These are phyloP conservation scores for Suillus cothurnatus DNA, from an alignment of 768 basidiomycete species.

Conservation along the genomic window DNA sequence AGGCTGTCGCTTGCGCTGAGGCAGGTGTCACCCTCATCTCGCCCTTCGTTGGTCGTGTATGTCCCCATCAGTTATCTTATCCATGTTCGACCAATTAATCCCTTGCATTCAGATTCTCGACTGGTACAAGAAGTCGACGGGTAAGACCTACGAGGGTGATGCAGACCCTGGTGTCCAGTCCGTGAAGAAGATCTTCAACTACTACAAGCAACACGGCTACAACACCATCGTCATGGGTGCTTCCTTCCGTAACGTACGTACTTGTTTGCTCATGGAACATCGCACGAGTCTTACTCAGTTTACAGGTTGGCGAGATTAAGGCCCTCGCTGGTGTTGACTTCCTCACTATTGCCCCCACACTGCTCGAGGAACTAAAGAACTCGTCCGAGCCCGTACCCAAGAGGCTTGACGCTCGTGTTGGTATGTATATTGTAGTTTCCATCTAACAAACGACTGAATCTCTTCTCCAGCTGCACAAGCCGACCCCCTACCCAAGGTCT, in stretches of 20 bases:
- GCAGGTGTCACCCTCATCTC: slow-evolving; percentile 98
- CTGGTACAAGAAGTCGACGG: slow-evolving; percentile 95
- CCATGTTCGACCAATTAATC: slow-evolving; percentile 13
- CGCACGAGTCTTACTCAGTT: slow-evolving; percentile 9
- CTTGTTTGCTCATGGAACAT: slow-evolving; percentile 7
- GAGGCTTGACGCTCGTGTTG: slow-evolving; percentile 70
- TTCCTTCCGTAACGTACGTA: slow-evolving; percentile 94
- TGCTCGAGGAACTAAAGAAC: slow-evolving; percentile 92
- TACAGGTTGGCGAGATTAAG: slow-evolving; percentile 87
- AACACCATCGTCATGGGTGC: slow-evolving; percentile 99
- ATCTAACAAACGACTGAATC: background rate
- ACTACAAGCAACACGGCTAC: slow-evolving; percentile 98
- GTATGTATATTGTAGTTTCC: slow-evolving; percentile 23
- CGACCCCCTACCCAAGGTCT: slow-evolving; percentile 73
- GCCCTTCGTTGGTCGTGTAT: slow-evolving; percentile 96
- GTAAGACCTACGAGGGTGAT: slow-evolving; percentile 86
- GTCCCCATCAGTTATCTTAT: slow-evolving; percentile 32
- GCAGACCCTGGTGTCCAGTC: slow-evolving; percentile 95
- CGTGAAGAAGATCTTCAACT: slow-evolving; percentile 97
- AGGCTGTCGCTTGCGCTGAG: slow-evolving; percentile 99
- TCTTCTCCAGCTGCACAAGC: slow-evolving; percentile 47
- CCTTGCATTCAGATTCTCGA: slow-evolving; percentile 77
- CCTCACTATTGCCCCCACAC: slow-evolving; percentile 89
- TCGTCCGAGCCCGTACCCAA: slow-evolving; percentile 78
- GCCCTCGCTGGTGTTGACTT: slow-evolving; percentile 96